Conservation (phyloP, 495 filamentous ascomycete genomes). For the Echria macrotheca region DNA sequence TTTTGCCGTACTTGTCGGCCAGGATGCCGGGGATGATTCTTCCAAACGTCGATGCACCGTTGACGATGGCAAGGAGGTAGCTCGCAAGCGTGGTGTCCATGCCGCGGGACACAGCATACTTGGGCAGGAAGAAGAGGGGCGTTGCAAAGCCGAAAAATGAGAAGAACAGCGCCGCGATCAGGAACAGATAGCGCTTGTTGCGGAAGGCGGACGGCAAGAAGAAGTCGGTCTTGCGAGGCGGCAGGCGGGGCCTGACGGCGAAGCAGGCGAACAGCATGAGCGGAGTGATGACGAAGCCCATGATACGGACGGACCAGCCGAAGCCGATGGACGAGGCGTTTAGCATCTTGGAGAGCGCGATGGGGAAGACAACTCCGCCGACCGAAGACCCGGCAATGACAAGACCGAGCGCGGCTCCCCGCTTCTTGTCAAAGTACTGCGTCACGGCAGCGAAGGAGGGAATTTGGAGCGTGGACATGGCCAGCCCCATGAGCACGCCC, state of each 20-base stretch:
- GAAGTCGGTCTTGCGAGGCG: conserved; percentile 38
- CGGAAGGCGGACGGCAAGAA: conserved; percentile 39
- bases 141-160: conserved; percentile 48
- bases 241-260: conserved; percentile 40
- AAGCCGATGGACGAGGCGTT: conserved; percentile 43
- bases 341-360: conserved; percentile 38
- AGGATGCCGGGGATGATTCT: conserved; percentile 53
- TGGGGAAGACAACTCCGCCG: conserved; percentile 51
- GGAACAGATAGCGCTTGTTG: conserved; percentile 28
- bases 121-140: conserved; percentile 53
- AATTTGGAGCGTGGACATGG: conserved; percentile 44
- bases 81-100: conserved; percentile 41
- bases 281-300: conserved; percentile 52
- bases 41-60: conserved; percentile 49
- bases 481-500: conserved; percentile 49
- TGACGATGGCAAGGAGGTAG: conserved; percentile 49
- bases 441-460: conserved; percentile 49
- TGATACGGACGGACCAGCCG: conserved; percentile 54
- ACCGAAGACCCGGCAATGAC: conserved; percentile 51
- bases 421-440: conserved; percentile 50
- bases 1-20: conserved; percentile 47
- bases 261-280: conserved; percentile 39
- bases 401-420: conserved; percentile 51
- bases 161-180: conserved; percentile 40
- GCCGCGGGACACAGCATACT: conserved; percentile 46